Conservation (phyloP, 2,329 filamentous ascomycete genomes). For the Ophiostoma piceae region DNA sequence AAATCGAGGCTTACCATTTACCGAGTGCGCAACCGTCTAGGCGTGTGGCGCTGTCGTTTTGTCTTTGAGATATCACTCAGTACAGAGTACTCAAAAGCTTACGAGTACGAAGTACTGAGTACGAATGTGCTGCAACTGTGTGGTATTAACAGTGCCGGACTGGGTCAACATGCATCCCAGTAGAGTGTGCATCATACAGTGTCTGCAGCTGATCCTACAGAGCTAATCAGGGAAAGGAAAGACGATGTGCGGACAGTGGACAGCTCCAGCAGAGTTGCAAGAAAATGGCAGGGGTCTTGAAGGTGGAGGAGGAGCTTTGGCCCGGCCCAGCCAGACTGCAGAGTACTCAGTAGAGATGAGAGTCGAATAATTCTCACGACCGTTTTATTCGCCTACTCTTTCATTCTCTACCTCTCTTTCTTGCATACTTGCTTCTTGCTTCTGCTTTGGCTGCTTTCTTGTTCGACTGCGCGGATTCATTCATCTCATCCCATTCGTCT, state of each 20-base stretch:
- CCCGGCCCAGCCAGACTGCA: not conserved
- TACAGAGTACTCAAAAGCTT: not conserved
- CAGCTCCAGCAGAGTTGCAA: not conserved
- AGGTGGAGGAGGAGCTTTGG: slow-evolving; percentile 3
- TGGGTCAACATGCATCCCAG: not conserved
- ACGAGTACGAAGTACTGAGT: not conserved
- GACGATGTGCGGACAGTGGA: not conserved
- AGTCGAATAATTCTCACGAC: not conserved
- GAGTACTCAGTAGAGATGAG: not conserved
- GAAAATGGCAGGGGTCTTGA: not conserved
- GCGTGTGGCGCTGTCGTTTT: not conserved
- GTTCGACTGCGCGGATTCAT: not conserved
- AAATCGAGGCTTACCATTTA: slow-evolving; percentile 1
- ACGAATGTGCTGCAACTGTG: not conserved
- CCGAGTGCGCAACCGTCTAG: not conserved
- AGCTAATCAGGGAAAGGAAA: slow-evolving; percentile 8
- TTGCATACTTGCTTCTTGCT: not conserved
- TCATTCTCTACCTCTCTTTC: not conserved
- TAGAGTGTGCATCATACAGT: not conserved
- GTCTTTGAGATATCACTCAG: not conserved
- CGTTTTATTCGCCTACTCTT: not conserved
- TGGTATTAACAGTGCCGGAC: not conserved
- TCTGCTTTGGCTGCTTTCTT: not conserved
- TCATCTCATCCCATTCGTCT: not conserved
- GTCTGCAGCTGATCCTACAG: not conserved